Conservation (phyloP, 2,329 filamentous ascomycete genomes). For the Venturia carpophila region DNA sequence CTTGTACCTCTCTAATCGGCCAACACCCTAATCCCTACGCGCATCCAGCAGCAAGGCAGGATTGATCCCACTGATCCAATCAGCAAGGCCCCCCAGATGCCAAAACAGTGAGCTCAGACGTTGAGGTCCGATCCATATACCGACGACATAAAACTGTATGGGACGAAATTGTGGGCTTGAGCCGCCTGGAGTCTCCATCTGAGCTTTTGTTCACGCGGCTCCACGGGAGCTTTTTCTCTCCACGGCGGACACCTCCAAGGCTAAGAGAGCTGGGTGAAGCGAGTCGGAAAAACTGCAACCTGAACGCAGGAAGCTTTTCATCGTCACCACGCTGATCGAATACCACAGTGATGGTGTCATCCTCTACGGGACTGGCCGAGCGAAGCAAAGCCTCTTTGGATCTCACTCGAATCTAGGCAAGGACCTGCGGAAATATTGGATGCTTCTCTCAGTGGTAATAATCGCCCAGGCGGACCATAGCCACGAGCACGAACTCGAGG, state of each 20-base stretch:
- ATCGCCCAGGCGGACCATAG: no score
- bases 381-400: no score
- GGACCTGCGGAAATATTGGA: no score
- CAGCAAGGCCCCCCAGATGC: constrained; percentile 23
- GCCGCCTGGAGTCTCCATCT: background rate
- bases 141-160: constrained; percentile 21
- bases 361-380: constrained; percentile 17
- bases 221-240: constrained; percentile 21
- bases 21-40: no score
- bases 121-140: background rate
- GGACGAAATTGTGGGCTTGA: constrained; percentile 27
- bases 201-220: background rate
- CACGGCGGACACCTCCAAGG: constrained; percentile 31
- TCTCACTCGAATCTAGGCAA: no score
- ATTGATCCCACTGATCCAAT: constrained; percentile 22
- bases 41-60: background rate
- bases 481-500: constrained; percentile 32
- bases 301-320: constrained; percentile 14
- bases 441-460: no score
- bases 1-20: no score
- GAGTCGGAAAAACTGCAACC: constrained; percentile 25
- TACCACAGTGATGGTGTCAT: constrained; percentile 19
- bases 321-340: constrained; percentile 13
- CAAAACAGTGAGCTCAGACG: background rate
- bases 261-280: constrained; percentile 32